These are phyloP conservation scores for Monilinia vaccinii-corymbosi DNA, from an alignment of 2,329 filamentous ascomycete species.

Conservation along the genomic window DNA sequence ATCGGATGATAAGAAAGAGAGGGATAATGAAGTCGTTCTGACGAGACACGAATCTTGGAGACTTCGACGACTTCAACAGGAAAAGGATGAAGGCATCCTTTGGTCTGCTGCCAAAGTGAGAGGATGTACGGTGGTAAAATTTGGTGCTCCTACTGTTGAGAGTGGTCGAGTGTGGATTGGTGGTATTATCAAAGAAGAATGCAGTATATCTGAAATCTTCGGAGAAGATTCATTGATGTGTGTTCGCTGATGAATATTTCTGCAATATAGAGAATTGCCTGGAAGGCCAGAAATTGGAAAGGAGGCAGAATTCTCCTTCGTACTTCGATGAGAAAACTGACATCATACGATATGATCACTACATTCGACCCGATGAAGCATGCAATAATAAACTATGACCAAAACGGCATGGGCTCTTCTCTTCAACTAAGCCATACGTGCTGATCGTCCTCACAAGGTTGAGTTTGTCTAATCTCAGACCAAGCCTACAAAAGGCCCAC, in stretches of 20 bases:
- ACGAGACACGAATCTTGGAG: constrained; percentile 46
- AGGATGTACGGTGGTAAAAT: constrained; percentile 84
- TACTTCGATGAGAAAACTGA: neutral
- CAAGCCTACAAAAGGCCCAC: no score
- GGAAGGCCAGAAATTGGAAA: neutral
- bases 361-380: neutral
- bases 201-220: constrained; percentile 61
- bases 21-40: constrained; percentile 30
- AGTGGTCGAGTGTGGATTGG: constrained; percentile 73
- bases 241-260: constrained; percentile 37
- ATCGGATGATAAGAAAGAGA: constrained; percentile 40
- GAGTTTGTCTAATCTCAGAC: neutral
- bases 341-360: neutral
- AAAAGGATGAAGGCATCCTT: constrained; percentile 52
- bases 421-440: neutral
- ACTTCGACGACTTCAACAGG: constrained; percentile 43
- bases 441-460: neutral
- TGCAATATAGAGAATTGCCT: neutral
- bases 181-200: constrained; percentile 64
- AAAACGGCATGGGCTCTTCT: neutral
- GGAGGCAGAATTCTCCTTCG: neutral
- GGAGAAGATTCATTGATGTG: constrained; percentile 77
- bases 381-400: neutral
- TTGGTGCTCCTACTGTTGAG: constrained; percentile 75
- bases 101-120: constrained; percentile 78